phyloP scores from a whole-genome alignment of 192 early-diverging fungal species.

The Coemansia sp. region DNA sequence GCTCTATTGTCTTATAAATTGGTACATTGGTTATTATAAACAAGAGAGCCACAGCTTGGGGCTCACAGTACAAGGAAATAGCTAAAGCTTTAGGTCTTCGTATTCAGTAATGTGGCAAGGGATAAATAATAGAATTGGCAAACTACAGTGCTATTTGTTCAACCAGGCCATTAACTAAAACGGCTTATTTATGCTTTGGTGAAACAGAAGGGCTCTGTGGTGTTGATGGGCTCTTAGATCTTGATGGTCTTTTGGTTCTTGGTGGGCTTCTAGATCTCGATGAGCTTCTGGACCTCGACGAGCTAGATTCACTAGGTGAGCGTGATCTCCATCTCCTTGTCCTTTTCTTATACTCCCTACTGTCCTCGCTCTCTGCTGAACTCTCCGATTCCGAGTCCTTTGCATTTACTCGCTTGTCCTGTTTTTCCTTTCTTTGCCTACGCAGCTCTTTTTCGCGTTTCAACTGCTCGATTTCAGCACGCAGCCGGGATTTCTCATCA shows the following conservation, averaged over 20 bases:
- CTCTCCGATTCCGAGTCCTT: neutral
- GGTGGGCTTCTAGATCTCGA: neutral
- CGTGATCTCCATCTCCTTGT: neutral
- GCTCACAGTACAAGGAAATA: no score
- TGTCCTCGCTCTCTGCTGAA: neutral
- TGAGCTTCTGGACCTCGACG: neutral
- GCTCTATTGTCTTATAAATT: no score
- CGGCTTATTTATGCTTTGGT: no score
- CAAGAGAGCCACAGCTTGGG: no score
- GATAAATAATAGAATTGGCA: no score
- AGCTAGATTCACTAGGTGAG: constrained; percentile 4
- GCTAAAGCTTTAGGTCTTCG: no score
- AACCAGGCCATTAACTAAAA: no score
- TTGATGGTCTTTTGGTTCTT: neutral
- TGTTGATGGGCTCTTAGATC: neutral
- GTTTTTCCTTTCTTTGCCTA: neutral
- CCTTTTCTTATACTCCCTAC: neutral
- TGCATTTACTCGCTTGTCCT: neutral
- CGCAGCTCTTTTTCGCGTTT: constrained; percentile 1
- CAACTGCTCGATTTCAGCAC: constrained; percentile 39
- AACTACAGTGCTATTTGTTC: no score
- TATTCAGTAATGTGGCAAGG: no score
- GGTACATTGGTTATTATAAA: no score
- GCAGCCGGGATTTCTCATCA: constrained; percentile 37
- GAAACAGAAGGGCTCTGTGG: neutral